phyloP scores from a whole-genome alignment of 2,329 filamentous ascomycete genomes.

The Sporothrix euskadiensis region DNA sequence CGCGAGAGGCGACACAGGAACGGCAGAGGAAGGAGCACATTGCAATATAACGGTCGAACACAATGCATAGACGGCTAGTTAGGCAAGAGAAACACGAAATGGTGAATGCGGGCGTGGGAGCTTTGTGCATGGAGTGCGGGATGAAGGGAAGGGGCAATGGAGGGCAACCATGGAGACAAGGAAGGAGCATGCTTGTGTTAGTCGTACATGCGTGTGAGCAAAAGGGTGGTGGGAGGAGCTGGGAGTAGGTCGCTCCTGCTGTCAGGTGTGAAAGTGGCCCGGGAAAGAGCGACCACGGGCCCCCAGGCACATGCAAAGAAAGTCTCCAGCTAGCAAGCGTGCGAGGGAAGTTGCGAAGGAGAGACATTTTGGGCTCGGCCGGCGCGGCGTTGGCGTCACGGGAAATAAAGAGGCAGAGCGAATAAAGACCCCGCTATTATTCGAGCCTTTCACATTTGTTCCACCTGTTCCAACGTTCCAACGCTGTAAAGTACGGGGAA shows the following conservation, averaged over 20 bases:
- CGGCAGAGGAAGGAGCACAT: neutral
- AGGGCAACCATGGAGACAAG: constrained; percentile 18
- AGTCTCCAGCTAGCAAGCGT: neutral
- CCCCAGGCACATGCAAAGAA: constrained; percentile 22
- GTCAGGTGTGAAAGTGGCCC: neutral
- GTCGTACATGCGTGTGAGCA: neutral
- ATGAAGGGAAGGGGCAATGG: constrained; percentile 19
- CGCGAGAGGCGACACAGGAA: neutral
- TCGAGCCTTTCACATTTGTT: constrained; percentile 16
- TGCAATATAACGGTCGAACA: neutral
- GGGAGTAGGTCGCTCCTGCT: neutral
- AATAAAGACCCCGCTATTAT: constrained; percentile 27
- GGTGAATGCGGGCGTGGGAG: neutral
- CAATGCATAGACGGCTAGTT: neutral
- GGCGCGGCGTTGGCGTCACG: constrained; percentile 16
- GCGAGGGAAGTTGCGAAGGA: neutral
- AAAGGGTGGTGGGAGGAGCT: neutral
- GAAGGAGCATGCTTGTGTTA: constrained; percentile 16
- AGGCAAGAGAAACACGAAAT: constrained; percentile 1
- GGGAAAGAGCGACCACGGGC: neutral
- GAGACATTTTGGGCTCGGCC: constrained; percentile 17
- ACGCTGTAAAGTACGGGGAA: constrained; percentile 15
- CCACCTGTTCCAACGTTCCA: neutral
- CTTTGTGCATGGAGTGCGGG: constrained; percentile 10
- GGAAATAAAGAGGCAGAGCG: neutral